These are phyloP conservation scores for Hymenoscyphus linearis DNA, from an alignment of 2,329 filamentous ascomycete species.

Conservation along the genomic window DNA sequence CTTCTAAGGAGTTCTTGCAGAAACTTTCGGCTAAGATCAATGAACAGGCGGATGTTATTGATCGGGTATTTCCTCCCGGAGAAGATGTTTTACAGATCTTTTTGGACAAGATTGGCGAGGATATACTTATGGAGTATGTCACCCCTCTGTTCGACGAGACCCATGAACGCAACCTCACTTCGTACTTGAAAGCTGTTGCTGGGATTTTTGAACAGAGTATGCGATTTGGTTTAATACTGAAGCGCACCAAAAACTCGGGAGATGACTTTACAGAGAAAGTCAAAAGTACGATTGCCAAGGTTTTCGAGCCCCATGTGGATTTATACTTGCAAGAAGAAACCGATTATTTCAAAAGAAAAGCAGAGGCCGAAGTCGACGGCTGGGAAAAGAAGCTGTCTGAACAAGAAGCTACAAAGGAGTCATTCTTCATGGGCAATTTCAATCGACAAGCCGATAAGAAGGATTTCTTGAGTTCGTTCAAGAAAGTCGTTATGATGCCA, in stretches of 20 bases:
- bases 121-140: constrained; percentile 78
- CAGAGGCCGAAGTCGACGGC: constrained; percentile 68
- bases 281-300: constrained; percentile 60
- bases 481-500: constrained; percentile 98
- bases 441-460: constrained; percentile 93
- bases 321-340: constrained; percentile 89
- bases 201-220: constrained; percentile 83
- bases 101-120: constrained; percentile 75
- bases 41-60: constrained; percentile 75
- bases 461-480: constrained; percentile 94
- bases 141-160: constrained; percentile 83
- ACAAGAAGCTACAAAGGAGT: constrained; percentile 85
- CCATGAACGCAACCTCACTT: constrained; percentile 66
- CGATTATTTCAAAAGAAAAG: constrained; percentile 73
- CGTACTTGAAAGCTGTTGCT: constrained; percentile 81
- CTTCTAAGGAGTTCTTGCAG: constrained; percentile 77
- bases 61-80: constrained; percentile 70
- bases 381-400: constrained; percentile 94
- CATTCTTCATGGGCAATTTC: constrained; percentile 92
- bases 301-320: constrained; percentile 92
- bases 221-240: constrained; percentile 68
- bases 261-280: constrained; percentile 59
- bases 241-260: constrained; percentile 58
- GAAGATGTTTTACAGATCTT: constrained; percentile 70
- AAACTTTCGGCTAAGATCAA: constrained; percentile 69